Evolutionary conservation across 768 basidiomycete genomes (phyloP).

Genomic region (Serendipita sp.): DNA sequence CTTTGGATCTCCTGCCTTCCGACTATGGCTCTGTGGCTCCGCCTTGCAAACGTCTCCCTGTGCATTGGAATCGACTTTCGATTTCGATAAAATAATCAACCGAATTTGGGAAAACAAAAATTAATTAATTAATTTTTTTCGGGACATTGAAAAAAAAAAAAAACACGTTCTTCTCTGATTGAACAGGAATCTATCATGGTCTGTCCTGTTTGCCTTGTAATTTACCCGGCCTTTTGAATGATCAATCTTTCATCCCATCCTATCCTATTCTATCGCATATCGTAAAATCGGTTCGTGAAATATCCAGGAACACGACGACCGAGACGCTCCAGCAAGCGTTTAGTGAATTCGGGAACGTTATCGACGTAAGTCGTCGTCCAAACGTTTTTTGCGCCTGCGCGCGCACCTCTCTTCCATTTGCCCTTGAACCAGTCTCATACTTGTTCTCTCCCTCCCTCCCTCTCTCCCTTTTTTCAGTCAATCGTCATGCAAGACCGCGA

Average conservation of each 20-base stretch:
- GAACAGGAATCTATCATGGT: constrained; percentile 5
- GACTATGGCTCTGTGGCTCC: neutral
- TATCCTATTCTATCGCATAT: neutral
- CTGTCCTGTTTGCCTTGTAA: neutral
- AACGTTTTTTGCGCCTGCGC: too few relatives aligned
- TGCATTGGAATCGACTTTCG: neutral
- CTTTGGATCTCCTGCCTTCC: too few relatives aligned
- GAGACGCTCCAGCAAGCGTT: constrained; percentile 79
- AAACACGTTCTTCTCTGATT: constrained; percentile 13
- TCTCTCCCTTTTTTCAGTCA: constrained; percentile 35
- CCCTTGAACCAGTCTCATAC: constrained; percentile 5
- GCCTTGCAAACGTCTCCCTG: neutral
- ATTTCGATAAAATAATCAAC: too few relatives aligned
- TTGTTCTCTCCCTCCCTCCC: neutral
- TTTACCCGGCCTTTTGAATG: constrained; percentile 26
- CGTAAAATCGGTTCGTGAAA: constrained; percentile 35
- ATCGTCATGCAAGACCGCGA: constrained; percentile 99
- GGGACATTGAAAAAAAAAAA: neutral
- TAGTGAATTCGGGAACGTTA: constrained; percentile 59
- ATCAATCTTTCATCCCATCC: constrained; percentile 20
- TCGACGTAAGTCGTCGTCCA: constrained; percentile 67
- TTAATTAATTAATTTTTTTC: neutral
- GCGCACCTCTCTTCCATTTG: constrained; percentile 13
- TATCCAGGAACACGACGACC: constrained; percentile 93
- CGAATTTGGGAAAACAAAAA: neutral